Conservation (phyloP, 2,329 filamentous ascomycete genomes). For the Cladosporium sp. region DNA sequence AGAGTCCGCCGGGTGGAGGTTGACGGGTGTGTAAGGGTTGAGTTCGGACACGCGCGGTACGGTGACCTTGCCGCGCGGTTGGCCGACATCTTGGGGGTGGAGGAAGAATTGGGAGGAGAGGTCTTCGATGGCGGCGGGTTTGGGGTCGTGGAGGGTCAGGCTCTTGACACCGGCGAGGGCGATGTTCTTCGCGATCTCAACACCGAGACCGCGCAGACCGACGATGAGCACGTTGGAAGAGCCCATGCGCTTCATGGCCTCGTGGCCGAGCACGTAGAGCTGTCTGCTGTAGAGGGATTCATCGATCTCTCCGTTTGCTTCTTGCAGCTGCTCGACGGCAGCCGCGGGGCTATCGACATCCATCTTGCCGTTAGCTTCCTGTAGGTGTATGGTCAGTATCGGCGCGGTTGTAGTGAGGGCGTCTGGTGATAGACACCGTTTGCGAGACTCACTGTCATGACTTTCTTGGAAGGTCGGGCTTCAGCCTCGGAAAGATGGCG, state of each 20-base stretch:
- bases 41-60: conserved; percentile 88
- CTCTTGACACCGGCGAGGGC: conserved; percentile 98
- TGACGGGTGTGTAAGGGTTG: conserved; percentile 92
- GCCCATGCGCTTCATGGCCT: conserved; percentile 98
- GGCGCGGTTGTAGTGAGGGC: background rate
- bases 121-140: conserved; percentile 77
- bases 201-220: conserved; percentile 88
- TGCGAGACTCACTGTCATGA: conserved; percentile 44
- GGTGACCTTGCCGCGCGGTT: conserved; percentile 81
- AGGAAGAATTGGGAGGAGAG: conserved; percentile 98
- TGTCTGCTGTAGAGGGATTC: conserved; percentile 65
- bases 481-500: conserved; percentile 30
- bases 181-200: conserved; percentile 98
- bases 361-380: conserved; percentile 49
- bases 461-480: conserved; percentile 45
- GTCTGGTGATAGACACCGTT: background rate
- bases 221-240: conserved; percentile 91
- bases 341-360: conserved; percentile 57
- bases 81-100: conserved; percentile 80
- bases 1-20: conserved; percentile 61
- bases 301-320: conserved; percentile 56
- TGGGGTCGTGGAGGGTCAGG: conserved; percentile 86
- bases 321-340: conserved; percentile 57
- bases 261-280: conserved; percentile 69
- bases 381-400: conserved; percentile 1